A percentile compares a stretch with the other conserved stretches of the same genome.
These are phyloP conservation scores for Tetrahymena borealis DNA, from an alignment of 73 alveolate genomes.

Conservation along the genomic window DNA sequence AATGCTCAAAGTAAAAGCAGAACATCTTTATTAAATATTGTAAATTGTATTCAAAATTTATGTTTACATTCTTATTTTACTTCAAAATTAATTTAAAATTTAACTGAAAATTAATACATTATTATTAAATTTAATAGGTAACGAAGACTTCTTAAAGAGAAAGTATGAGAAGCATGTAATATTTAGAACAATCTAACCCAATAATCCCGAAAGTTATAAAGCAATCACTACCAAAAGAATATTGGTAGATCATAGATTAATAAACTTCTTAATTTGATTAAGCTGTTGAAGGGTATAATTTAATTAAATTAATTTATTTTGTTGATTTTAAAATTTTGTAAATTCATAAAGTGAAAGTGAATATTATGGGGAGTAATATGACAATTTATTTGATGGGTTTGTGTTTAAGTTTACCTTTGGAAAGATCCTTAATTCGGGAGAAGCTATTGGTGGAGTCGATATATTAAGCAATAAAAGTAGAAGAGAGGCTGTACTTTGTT, in stretches of 20 bases:
- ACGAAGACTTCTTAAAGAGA: not conserved
- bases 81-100: too few species aligned
- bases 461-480: not conserved
- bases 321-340: not conserved
- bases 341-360: not conserved
- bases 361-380: not conserved
- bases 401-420: not conserved
- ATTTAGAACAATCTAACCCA: not conserved
- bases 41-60: not conserved
- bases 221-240: not conserved
- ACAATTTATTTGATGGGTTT: not conserved
- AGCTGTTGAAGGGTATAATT: not conserved
- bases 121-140: not conserved
- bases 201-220: not conserved
- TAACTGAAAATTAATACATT: too few species aligned
- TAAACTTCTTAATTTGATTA: not conserved
- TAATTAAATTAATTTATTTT: not conserved
- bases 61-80: too few species aligned
- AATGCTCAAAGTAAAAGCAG: not conserved
- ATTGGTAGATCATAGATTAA: not conserved
- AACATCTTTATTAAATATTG: not conserved
- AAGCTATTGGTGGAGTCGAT: not conserved
- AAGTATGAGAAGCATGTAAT: not conserved
- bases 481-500: not conserved
- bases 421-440: not conserved